Evolutionary conservation across 2,329 filamentous ascomycete genomes (phyloP), one percentile per base, ranked within the genome.

Genomic region (Alternaria solani): DNA sequence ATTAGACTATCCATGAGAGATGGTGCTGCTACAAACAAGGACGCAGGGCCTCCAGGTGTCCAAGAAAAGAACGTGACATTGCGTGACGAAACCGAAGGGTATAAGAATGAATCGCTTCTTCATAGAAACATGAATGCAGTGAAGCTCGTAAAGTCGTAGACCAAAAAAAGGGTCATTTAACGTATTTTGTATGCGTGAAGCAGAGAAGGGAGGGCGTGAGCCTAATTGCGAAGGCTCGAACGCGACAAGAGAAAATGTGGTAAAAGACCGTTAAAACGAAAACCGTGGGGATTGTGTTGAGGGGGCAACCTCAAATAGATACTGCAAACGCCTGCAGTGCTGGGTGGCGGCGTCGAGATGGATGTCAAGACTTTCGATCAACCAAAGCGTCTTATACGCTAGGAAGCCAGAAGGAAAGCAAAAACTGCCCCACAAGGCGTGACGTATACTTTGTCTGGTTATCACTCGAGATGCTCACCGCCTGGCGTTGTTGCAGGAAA

Each of bases 361-460:
- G 42, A 11, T 26, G 32, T 18, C 36, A 11, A 11, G 30, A 26
- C 30, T 26, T 34, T 18, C 34, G 26, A 28, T 20, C 41, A 14
- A 20, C 23, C 26, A 25, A 57, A 43, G 36, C 53, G 23, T 34
- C 44, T 43, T 60, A 64, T 39, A 62, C 56, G 46, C 57, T 62
- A 16, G 72, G 72, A 36, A 74, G 64, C 72, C 72, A 75, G 64
- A 75, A 75, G 5, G 73, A 75, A 20, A 81, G 67, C 57, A 83
- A 57, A 62, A 83, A 82, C 16, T 78, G 72, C 8, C 78, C 78
- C 7, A 81, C 76, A 44, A 82, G 73, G 14, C 81, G 72, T n/a
- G 79, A 79, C 1, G 79, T 81, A 62, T 81, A 82, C 54, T 75
- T 70, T 26, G 70, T 73, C 60, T 81, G 77, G 57, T 79, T 79